Evolutionary conservation across 495 filamentous ascomycete genomes (phyloP).

Genomic region (Pyrenula aspistea): DNA sequence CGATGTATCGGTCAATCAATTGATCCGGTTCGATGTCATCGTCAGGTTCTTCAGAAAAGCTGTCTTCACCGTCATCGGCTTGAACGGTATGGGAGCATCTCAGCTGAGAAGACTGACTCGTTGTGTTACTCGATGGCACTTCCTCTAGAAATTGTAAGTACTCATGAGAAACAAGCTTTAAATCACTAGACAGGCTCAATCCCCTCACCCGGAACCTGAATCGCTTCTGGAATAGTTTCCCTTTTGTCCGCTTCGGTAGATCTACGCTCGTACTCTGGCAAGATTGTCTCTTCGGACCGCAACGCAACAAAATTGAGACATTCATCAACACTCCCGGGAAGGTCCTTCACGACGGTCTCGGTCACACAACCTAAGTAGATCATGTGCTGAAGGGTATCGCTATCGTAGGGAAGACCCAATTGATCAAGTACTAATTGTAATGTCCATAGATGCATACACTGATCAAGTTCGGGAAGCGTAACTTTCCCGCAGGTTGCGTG

Average conservation of each 20-base stretch:
- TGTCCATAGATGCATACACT: conserved; percentile 68
- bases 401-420: conserved; percentile 45
- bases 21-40: conserved; percentile 12
- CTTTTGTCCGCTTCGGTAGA: background rate
- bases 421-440: conserved; percentile 55
- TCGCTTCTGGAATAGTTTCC: background rate
- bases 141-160: background rate
- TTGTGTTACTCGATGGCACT: background rate
- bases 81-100: background rate
- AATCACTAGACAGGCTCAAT: background rate
- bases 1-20: conserved; percentile 7
- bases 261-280: background rate
- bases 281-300: background rate
- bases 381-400: background rate
- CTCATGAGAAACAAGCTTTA: background rate
- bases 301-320: background rate
- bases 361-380: background rate
- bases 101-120: background rate
- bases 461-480: conserved; percentile 50
- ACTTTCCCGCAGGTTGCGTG: conserved; percentile 17
- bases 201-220: background rate
- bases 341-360: background rate
- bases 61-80: background rate
- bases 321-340: background rate
- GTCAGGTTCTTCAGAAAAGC: background rate